Evolutionary conservation across 208 protist species (phyloP), one percentile per base, ranked within the genome.

Genomic region (Porcisia hertigi): DNA sequence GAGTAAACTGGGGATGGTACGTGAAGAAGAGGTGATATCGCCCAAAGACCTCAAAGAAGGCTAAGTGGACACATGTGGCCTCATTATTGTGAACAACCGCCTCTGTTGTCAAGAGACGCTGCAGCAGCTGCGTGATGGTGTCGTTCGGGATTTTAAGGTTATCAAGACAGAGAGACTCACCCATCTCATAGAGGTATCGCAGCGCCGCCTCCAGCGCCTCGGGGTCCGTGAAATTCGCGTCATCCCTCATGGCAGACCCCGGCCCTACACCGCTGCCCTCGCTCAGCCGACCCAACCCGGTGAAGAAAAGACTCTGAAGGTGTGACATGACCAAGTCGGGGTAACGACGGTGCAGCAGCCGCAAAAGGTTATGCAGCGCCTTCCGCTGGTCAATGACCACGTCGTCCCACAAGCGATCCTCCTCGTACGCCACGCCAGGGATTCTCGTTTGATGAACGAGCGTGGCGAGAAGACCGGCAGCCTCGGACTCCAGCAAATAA

Each of bases 171-270:
- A 94, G 57, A 2, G 84, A 78, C 80, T 93, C 90, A 9, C 90
- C 92, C 1, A 94, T 69, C 70, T 96, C 92, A 67, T 94, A 94
- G 34, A 96, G 74, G 73, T 92, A 93, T 9, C 89, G 86, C 69
- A 96, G 73, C 45, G 84, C 84, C 12, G 88, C 92, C 76, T 96
- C 89, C 41, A 86, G 73, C 12, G 87, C 85, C 39, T 88, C 86
- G 3, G 85, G 76, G 47, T 84, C 54, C 23, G 67, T 81, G 59
- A 87, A 87, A 74, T 80, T 54, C 58, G 55, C 67, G 54, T 80
- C 73, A 36, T 76, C 81, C 8, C 4, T 47, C 2, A 60, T 54
- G 49, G 58, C 20, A 25, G 75, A 34, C n/a, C 30, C 64, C 52
- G 8, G 52, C 8, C 36, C 60, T 34, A 30, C 54, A 20, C 69